Percentiles rank a stretch among this genome's conserved stretches.
These are phyloP conservation scores for Extremus antarcticus DNA, from an alignment of 495 filamentous ascomycete genomes.

Conservation along the genomic window DNA sequence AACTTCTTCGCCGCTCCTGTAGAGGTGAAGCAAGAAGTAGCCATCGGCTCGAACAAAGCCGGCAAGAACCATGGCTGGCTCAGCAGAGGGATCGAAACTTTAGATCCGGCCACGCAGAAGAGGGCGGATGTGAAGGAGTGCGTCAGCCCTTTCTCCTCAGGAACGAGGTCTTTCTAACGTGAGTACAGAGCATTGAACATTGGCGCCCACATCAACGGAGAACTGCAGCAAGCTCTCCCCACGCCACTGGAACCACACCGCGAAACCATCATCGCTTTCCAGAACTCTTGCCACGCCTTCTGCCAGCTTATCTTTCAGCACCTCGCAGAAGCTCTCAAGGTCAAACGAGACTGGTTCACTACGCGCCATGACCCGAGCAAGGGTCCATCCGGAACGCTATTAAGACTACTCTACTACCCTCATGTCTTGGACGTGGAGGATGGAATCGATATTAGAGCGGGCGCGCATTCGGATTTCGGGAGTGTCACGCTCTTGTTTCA, in stretches of 20 bases:
- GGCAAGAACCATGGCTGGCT: slow-evolving; percentile 77
- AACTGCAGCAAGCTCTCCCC: slow-evolving; percentile 74
- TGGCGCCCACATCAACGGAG: slow-evolving; percentile 58
- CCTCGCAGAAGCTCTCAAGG: slow-evolving; percentile 40
- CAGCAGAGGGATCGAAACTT: slow-evolving; percentile 74
- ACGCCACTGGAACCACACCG: slow-evolving; percentile 48
- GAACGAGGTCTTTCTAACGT: too few species aligned
- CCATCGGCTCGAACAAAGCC: slow-evolving; percentile 50
- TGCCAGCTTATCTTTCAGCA: slow-evolving; percentile 61
- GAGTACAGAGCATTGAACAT: slow-evolving; percentile 79
- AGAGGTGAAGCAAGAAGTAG: slow-evolving; percentile 61
- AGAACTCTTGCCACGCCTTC: slow-evolving; percentile 57
- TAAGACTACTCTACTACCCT: slow-evolving; percentile 63
- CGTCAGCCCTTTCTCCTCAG: not conserved
- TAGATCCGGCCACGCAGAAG: slow-evolving; percentile 83
- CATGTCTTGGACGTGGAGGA: slow-evolving; percentile 1
- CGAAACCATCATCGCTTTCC: slow-evolving; percentile 52
- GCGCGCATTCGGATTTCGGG: slow-evolving; percentile 60
- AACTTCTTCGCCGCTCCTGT: slow-evolving; percentile 63
- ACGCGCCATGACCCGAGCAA: slow-evolving; percentile 50
- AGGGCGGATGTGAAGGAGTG: slow-evolving; percentile 57
- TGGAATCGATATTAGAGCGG: slow-evolving; percentile 46
- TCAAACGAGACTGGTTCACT: slow-evolving; percentile 56
- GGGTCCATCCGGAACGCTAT: slow-evolving; percentile 58
- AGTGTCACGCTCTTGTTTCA: slow-evolving; percentile 66